Base-by-base conservation (phyloP, 1,284 basidiomycete species). In the Naganishia albida region DNA sequence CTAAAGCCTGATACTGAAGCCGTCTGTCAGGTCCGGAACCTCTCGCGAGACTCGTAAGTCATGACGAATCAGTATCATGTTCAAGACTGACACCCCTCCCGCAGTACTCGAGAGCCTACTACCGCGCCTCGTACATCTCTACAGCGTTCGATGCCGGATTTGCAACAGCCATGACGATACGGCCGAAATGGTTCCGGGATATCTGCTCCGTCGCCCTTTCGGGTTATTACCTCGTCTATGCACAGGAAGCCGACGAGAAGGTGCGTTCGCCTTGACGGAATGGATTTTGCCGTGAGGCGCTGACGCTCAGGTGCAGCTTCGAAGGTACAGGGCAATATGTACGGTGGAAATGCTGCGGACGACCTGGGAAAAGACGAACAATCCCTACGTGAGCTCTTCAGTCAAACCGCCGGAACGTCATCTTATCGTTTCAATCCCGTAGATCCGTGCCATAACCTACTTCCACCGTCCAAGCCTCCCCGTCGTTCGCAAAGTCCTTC, bases 71-170 rank as follows among this genome's bases (percentile, higher is more conserved):
- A 42, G 15, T 52, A 26, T 34, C 62, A 51, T 66, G 62, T 42
- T 49, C 62, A 69, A 66, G 70, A 73, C 49, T 66, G 68, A 53
- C 10, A 70, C 13, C 16, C 25, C 26, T 3, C 1, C n/a, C 12
- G 4, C 65, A 93, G 90, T 97, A 97, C 75, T 91, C 92, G 1
- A 85, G 90, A 2, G 89, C 91, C 7, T 97, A 94, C 77, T 97
- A 95, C 78, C 88, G 95, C 30, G 94, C 93, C n/a, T 96, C 94
- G 53, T 99, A 94, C 89, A 87, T 99, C 70, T 87, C 81, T 62
- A 94, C 89, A 0, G 94, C 93, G 0, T 83, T 98, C n/a, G 95
- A 99, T 75, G 93, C 94, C 0, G 95, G 94, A 1, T 98, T 98
- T 74, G 92, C 94, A 0, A 93, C 93, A 0, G 93, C 95, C 10